phyloP scores from a whole-genome alignment of 2,329 filamentous ascomycete species.

The Pseudogymnoascus sp. region DNA sequence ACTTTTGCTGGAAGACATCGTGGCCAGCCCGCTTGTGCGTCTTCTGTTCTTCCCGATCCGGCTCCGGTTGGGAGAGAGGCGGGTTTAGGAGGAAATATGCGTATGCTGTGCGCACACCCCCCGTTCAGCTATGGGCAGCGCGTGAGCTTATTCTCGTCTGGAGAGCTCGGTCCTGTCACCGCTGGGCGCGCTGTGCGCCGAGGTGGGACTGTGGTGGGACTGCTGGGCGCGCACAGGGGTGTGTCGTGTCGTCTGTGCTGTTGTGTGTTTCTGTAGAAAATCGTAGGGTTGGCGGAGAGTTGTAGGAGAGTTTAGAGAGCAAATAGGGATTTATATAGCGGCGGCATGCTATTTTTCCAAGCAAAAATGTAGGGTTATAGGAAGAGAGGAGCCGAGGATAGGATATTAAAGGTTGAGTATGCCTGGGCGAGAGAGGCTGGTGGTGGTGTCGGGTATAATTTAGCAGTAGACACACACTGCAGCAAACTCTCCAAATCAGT shows the following conservation, averaged over 20 bases:
- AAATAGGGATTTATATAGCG: neutral
- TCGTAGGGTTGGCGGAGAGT: neutral
- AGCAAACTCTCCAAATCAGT: neutral
- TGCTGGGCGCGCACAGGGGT: neutral
- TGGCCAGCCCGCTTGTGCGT: conserved; percentile 12
- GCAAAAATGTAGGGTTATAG: neutral
- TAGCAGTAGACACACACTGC: neutral
- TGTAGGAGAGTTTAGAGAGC: neutral
- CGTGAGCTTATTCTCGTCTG: neutral
- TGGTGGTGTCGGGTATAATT: neutral
- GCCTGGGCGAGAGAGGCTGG: neutral
- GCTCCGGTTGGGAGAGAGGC: neutral
- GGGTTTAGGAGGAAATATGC: too few species aligned
- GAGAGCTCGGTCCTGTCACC: neutral
- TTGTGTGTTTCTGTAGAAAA: neutral
- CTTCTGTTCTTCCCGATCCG: neutral
- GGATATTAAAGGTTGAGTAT: neutral
- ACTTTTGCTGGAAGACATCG: conserved; percentile 34
- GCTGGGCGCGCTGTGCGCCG: neutral
- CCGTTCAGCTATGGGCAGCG: neutral
- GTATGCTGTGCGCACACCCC: neutral
- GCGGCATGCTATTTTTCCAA: neutral
- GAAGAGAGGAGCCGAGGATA: neutral
- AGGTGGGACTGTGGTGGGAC: neutral
- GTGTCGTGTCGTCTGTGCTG: neutral